These are phyloP conservation scores for Nicotiana tabacum DNA, from an alignment of 257 asterid genomes.

Conservation along the genomic window DNA sequence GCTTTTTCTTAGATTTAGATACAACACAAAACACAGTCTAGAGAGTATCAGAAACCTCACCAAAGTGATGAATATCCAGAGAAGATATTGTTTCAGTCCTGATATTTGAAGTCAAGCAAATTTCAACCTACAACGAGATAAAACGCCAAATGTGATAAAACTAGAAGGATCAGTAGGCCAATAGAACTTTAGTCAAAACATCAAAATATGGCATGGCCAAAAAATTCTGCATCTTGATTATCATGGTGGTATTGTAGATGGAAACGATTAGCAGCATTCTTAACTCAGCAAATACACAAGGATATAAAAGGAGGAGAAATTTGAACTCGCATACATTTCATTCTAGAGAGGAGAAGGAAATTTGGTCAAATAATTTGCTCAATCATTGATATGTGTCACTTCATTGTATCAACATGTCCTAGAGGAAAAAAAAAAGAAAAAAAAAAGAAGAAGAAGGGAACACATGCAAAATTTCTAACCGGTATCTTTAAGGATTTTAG, in stretches of 20 bases:
- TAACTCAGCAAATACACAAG: background rate
- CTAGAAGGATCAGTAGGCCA: conserved; percentile 1
- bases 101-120: conserved; percentile 92
- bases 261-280: background rate
- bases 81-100: conserved; percentile 79
- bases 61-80: conserved; percentile 86
- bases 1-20: background rate
- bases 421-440: background rate
- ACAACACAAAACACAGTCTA: background rate
- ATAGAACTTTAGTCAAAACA: background rate
- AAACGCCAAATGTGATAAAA: background rate
- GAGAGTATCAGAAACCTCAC: conserved; percentile 36
- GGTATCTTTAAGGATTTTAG: conserved; percentile 60
- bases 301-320: background rate
- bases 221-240: background rate
- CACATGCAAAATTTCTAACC: conserved; percentile 32
- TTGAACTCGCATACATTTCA: background rate
- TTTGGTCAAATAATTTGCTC: background rate
- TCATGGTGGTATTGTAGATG: background rate
- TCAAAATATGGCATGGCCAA: background rate
- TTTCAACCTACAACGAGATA: conserved; percentile 67
- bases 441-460: too few relatives aligned
- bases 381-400: background rate
- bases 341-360: background rate
- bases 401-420: background rate